Conservation (phyloP, 495 filamentous ascomycete genomes). For the Cercophora samala region DNA sequence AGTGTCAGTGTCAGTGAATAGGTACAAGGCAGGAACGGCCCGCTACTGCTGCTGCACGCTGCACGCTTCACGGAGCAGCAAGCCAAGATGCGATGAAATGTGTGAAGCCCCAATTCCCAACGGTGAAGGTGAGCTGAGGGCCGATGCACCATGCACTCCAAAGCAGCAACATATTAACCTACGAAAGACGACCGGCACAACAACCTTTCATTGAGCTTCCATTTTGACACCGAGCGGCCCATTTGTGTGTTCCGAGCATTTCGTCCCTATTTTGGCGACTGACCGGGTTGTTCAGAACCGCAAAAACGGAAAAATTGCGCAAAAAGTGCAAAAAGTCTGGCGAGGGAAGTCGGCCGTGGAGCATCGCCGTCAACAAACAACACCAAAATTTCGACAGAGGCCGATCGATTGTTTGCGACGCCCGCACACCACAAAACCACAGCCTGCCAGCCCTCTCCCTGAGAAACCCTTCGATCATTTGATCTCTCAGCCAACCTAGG, state of each 20-base stretch:
- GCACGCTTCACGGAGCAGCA: background rate
- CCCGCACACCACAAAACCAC: background rate
- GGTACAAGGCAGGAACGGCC: background rate
- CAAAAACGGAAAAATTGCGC: slow-evolving; percentile 7
- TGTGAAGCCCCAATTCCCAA: background rate
- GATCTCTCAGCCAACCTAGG: background rate
- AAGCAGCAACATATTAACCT: background rate
- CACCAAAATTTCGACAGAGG: background rate
- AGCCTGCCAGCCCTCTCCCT: background rate
- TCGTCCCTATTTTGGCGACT: background rate
- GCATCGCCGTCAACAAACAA: slow-evolving; percentile 8
- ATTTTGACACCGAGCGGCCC: background rate
- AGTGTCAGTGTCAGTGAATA: too few species aligned
- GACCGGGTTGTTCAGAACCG: background rate
- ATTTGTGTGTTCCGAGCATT: background rate
- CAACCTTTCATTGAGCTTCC: background rate
- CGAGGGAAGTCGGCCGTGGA: slow-evolving; percentile 1
- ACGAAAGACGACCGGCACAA: background rate
- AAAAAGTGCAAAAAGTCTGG: slow-evolving; percentile 2
- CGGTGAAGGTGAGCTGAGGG: background rate
- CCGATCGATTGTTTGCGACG: background rate
- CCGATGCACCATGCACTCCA: background rate
- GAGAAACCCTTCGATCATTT: background rate
- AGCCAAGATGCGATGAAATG: background rate
- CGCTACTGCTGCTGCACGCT: background rate